phyloP scores from a whole-genome alignment of 2,329 filamentous ascomycete species.

The Pseudogymnoascus sp. region DNA sequence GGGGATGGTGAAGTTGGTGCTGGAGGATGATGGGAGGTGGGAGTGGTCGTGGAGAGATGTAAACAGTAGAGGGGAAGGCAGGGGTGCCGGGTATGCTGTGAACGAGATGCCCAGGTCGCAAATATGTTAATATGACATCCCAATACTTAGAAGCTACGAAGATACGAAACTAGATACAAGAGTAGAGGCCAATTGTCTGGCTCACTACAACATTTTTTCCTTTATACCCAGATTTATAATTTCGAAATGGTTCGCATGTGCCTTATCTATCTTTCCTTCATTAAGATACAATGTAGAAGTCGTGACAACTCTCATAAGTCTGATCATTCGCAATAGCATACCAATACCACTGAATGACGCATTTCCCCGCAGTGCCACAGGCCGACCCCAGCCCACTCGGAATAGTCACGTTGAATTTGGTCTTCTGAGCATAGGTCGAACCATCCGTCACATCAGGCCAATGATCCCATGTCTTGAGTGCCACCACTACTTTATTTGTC shows the following conservation, averaged over 20 bases:
- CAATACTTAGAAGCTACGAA: neutral
- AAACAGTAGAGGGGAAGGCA: neutral
- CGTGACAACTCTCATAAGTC: neutral
- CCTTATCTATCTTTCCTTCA: neutral
- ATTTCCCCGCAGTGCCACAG: slow-evolving; percentile 20
- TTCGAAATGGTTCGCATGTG: neutral
- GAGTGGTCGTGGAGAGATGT: slow-evolving; percentile 20
- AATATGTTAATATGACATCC: neutral
- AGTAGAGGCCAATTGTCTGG: neutral
- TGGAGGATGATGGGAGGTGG: slow-evolving; percentile 21
- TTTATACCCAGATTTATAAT: neutral
- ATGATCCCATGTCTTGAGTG: neutral
- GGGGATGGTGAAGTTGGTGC: slow-evolving; percentile 16
- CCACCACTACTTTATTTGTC: neutral
- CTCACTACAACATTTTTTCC: neutral
- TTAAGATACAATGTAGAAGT: slow-evolving; percentile 10
- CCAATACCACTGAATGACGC: slow-evolving; percentile 15
- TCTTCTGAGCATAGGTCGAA: neutral
- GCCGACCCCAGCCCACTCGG: neutral
- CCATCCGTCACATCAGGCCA: slow-evolving; percentile 12
- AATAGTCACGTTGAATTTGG: neutral
- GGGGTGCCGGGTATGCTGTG: neutral
- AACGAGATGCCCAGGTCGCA: neutral
- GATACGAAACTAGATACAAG: neutral
- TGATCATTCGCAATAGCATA: neutral